Conservation (phyloP, 805 yeast species). For the Candida maesae region DNA sequence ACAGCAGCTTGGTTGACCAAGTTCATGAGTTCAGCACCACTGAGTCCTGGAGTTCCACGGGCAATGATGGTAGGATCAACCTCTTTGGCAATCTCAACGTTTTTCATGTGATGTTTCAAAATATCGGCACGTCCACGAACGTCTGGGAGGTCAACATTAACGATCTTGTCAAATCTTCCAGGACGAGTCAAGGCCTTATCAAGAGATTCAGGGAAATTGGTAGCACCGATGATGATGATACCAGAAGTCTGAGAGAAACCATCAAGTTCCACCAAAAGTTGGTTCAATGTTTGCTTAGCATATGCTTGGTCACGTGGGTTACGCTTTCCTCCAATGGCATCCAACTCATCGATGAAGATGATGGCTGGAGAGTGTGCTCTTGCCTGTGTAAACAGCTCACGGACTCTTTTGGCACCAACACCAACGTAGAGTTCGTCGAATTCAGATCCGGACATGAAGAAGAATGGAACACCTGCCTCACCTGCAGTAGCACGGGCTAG, state of each 20-base stretch:
- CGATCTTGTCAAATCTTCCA: conserved; percentile 95
- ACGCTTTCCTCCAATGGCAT: conserved; percentile 97
- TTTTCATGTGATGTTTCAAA: conserved; percentile 84
- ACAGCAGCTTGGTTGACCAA: conserved; percentile 98
- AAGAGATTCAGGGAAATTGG: conserved; percentile 94
- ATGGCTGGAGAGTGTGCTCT: conserved; percentile 95
- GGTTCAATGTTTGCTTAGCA: conserved; percentile 96
- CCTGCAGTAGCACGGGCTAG: conserved; percentile 98
- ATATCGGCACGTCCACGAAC: conserved; percentile 96
- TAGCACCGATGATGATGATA: conserved; percentile 94
- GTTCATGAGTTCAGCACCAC: conserved; percentile 97
- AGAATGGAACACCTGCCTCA: conserved; percentile 98
- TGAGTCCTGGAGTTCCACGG: conserved; percentile 94
- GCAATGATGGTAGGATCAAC: conserved; percentile 91
- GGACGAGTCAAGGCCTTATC: conserved; percentile 98
- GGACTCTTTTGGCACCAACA: conserved; percentile 96
- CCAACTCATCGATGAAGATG: conserved; percentile 94
- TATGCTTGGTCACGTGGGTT: conserved; percentile 98
- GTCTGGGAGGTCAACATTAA: conserved; percentile 93
- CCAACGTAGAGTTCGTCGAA: conserved; percentile 98
- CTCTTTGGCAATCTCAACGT: conserved; percentile 77
- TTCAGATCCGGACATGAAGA: conserved; percentile 97
- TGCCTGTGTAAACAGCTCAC: conserved; percentile 92
- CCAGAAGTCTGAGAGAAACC: conserved; percentile 93
- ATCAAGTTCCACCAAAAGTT: conserved; percentile 90